phyloP scores from a whole-genome alignment of 73 alveolate genomes.

The Uronychia setigera region DNA sequence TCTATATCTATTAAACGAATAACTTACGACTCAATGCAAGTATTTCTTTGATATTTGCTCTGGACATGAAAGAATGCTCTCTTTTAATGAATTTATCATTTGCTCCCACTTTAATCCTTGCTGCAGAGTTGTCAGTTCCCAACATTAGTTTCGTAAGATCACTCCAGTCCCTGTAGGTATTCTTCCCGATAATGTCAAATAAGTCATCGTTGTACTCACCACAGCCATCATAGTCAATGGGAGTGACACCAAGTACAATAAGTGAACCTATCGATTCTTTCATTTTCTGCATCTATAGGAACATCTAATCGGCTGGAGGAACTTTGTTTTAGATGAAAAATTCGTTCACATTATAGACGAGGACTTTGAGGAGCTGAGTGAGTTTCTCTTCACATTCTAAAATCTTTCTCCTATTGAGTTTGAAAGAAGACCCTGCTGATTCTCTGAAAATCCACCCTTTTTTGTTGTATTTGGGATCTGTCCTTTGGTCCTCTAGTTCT shows the following conservation, averaged over 20 bases:
- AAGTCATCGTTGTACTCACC: too few relatives aligned
- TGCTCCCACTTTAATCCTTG: background rate
- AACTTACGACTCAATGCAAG: background rate
- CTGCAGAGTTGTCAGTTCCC: background rate
- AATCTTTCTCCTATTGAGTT: background rate
- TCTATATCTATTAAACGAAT: background rate
- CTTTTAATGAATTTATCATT: background rate
- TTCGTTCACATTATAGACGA: too few relatives aligned
- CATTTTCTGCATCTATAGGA: too few relatives aligned
- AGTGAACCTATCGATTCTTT: too few relatives aligned
- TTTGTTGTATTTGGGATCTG: background rate
- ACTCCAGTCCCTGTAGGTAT: too few relatives aligned
- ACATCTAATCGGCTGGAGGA: too few relatives aligned
- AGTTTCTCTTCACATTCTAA: background rate
- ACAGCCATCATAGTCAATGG: background rate
- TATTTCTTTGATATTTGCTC: background rate
- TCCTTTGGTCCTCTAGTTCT: background rate
- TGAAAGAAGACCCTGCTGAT: background rate
- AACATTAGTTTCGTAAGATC: too few relatives aligned
- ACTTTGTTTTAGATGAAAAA: too few relatives aligned
- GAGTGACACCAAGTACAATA: too few relatives aligned
- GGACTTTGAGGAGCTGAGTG: too few relatives aligned
- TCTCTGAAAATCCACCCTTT: background rate
- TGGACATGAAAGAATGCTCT: background rate
- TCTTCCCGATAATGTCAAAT: too few relatives aligned